Evolutionary conservation across 148 eudicot genomes (phyloP), one percentile per base, ranked within the genome.

Genomic region (Silene latifolia): DNA sequence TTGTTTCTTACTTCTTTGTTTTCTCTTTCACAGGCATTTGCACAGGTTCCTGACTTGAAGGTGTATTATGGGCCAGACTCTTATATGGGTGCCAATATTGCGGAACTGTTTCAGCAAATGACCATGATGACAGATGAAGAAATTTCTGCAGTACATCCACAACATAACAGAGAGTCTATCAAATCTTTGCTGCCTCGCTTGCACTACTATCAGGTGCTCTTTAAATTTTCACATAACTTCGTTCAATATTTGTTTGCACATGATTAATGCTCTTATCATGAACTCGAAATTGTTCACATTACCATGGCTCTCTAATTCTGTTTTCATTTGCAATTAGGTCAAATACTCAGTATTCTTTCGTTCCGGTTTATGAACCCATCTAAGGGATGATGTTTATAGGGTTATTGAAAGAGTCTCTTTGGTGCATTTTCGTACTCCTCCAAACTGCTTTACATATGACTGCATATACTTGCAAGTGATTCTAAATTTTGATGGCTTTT

Each of bases 51-150:
- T 56, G 80, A 87, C 77, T 75, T 95, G 63, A 85, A 78, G 20
- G 87, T 95, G 56, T 92, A 87, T 85, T 95, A 95, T 83, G 98
- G 97, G 63, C 98, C 98, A 67, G 97, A 95, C 84, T 82, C 97
- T 75, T 95, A 95, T 83, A 95, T 95, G 98, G 98, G 98, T 62
- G 97, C 98, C 76, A 95, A 95, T 74, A 95, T 95, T 67, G 82
- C 88, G 46, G 97, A 92, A 75, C 79, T 95, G 79, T 89, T 95
- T 80, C 83, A 74, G 76, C 98, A 90, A 83, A 95, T 95, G 98
- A 78, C 90, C 8, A 35, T 80, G 73, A 95, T 95, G 98, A 89
- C 87, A 72, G 93, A 95, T 80, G 97, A 92, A 83, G 98, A 95
- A 81, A 92, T 95, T 46, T 82, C 88, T 56, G 82, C 80, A 64